Percentiles rank a stretch among this genome's conserved stretches.
Conservation (phyloP, 2,329 filamentous ascomycete genomes). For the Hypocreales sp. region DNA sequence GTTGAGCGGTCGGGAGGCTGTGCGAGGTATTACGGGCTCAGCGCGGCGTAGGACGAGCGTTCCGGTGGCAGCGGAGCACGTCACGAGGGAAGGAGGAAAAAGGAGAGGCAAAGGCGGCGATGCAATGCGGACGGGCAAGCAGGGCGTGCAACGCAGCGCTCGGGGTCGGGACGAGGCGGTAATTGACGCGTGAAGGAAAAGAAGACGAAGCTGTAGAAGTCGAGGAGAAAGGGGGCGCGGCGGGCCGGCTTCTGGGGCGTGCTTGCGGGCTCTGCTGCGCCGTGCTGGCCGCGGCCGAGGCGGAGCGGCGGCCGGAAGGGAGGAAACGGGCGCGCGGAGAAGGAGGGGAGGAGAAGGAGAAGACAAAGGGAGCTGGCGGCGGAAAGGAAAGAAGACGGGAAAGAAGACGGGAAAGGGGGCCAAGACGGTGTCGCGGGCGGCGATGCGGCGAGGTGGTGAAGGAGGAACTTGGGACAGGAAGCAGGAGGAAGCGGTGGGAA, state of each 20-base stretch:
- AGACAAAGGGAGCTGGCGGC: slow-evolving; percentile 11
- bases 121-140: slow-evolving; percentile 10
- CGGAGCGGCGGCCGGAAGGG: slow-evolving; percentile 10
- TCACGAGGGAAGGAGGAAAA: slow-evolving; percentile 11
- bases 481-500: slow-evolving; percentile 2
- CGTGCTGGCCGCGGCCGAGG: slow-evolving; percentile 4
- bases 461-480: slow-evolving; percentile 4
- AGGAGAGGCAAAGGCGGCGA: slow-evolving; percentile 11
- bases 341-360: slow-evolving; percentile 10
- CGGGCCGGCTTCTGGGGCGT: slow-evolving; percentile 4
- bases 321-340: slow-evolving; percentile 10
- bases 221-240: slow-evolving; percentile 15
- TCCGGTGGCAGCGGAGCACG: slow-evolving; percentile 11
- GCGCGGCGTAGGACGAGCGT: slow-evolving; percentile 9
- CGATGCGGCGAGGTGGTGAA: slow-evolving; percentile 2
- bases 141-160: slow-evolving; percentile 10
- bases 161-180: slow-evolving; percentile 6
- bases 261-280: slow-evolving; percentile 6
- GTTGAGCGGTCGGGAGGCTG: slow-evolving; percentile 4
- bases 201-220: slow-evolving; percentile 2
- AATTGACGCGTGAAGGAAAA: slow-evolving; percentile 13
- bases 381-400: slow-evolving; percentile 11
- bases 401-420: slow-evolving; percentile 4
- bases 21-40: slow-evolving; percentile 13
- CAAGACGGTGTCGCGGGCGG: slow-evolving; percentile 3